These are phyloP conservation scores for Pueraria montana DNA, from an alignment of 306 rosid species.

Conservation along the genomic window DNA sequence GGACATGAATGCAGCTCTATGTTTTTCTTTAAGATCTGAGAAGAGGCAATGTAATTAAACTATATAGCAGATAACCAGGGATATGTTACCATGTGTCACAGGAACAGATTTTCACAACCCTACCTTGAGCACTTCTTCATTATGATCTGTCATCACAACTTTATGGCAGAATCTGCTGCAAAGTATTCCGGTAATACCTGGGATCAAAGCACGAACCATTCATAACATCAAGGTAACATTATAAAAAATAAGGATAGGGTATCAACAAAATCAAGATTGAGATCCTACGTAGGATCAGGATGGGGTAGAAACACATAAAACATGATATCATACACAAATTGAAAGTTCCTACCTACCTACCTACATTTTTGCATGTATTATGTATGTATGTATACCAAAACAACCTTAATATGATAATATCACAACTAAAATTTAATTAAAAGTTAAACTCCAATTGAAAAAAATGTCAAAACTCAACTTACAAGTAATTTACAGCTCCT, in stretches of 20 bases:
- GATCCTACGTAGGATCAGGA: slow-evolving; percentile 14
- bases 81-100: slow-evolving; percentile 36
- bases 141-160: slow-evolving; percentile 89
- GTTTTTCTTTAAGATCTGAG: slow-evolving; percentile 87
- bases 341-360: neutral
- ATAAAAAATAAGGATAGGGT: slow-evolving; percentile 21
- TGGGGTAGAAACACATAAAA: slow-evolving; percentile 17
- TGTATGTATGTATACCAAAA: neutral
- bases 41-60: slow-evolving; percentile 47
- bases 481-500: neutral
- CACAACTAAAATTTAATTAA: neutral
- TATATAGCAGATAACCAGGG: slow-evolving; percentile 34
- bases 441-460: neutral
- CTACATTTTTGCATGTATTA: neutral
- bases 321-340: neutral
- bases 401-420: neutral
- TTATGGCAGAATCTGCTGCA: slow-evolving; percentile 86
- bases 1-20: slow-evolving; percentile 81
- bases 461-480: neutral
- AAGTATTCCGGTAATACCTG: slow-evolving; percentile 88
- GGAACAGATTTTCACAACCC: slow-evolving; percentile 51
- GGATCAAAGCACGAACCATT: slow-evolving; percentile 37
- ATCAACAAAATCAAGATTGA: neutral
- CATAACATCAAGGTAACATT: slow-evolving; percentile 21
- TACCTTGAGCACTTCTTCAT: slow-evolving; percentile 94